Evolutionary conservation across 768 basidiomycete species (phyloP).

Genomic region (Lactarius indigo): DNA sequence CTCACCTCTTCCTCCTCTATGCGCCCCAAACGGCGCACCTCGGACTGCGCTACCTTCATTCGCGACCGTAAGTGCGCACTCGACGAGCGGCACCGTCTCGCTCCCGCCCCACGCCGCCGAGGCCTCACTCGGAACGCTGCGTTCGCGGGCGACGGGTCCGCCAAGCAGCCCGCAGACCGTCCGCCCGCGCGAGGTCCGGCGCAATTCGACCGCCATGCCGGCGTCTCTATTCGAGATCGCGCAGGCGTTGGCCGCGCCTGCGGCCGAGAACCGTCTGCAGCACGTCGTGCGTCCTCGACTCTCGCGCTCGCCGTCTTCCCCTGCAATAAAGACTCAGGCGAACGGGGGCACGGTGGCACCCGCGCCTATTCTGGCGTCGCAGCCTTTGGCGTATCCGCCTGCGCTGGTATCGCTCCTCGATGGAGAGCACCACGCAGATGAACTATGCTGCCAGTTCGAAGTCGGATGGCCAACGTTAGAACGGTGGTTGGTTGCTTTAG

Average conservation of each 20-base stretch:
- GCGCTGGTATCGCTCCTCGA: constrained; percentile 64
- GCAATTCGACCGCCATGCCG: constrained; percentile 15
- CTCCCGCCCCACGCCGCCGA: constrained; percentile 22
- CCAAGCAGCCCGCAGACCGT: constrained; percentile 11
- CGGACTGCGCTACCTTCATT: constrained; percentile 5
- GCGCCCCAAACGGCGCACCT: constrained; percentile 19
- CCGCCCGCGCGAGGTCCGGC: constrained; percentile 15
- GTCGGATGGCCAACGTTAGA: constrained; percentile 81
- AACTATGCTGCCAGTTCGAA: constrained; percentile 78
- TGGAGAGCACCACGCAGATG: constrained; percentile 91
- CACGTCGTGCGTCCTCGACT: constrained; percentile 40
- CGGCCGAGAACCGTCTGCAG: constrained; percentile 10
- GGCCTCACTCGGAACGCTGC: constrained; percentile 18
- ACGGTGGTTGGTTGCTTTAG: constrained; percentile 60
- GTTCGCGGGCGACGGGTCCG: constrained; percentile 8
- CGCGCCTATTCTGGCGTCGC: constrained; percentile 18
- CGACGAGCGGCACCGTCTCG: constrained; percentile 19
- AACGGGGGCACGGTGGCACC: constrained; percentile 15
- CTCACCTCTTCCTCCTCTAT: background rate
- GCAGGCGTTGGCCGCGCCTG: constrained; percentile 17
- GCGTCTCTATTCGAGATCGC: constrained; percentile 25
- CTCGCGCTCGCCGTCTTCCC: constrained; percentile 56
- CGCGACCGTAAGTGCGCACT: constrained; percentile 12
- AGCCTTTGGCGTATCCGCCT: constrained; percentile 44
- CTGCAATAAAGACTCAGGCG: constrained; percentile 38